These are phyloP conservation scores for Diaporthe humulicola DNA, from an alignment of 2,329 filamentous ascomycete genomes.

Conservation along the genomic window DNA sequence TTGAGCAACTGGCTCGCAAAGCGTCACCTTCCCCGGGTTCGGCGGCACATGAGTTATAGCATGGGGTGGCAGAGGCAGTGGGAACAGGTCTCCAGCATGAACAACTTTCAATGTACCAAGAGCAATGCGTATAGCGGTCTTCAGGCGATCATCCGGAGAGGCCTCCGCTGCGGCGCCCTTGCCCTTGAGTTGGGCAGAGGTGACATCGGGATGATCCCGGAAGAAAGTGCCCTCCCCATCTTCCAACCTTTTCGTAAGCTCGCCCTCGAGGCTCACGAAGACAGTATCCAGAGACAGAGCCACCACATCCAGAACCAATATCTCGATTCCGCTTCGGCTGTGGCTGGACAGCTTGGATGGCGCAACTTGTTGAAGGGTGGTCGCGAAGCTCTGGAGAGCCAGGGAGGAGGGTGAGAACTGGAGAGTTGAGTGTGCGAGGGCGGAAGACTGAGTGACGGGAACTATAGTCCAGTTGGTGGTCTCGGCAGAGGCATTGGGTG, in stretches of 20 bases:
- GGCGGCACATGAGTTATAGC: conserved; percentile 88
- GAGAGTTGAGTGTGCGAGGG: conserved; percentile 81
- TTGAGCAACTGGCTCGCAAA: conserved; percentile 96
- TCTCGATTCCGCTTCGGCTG: conserved; percentile 83
- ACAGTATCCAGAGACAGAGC: conserved; percentile 86
- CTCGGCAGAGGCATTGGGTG: conserved; percentile 69
- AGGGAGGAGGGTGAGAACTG: conserved; percentile 81
- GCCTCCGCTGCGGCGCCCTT: conserved; percentile 47
- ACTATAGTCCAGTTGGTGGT: conserved; percentile 87
- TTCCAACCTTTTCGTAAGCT: conserved; percentile 83
- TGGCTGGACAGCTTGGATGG: conserved; percentile 81
- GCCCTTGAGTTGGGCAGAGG: conserved; percentile 48
- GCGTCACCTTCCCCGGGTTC: conserved; percentile 86
- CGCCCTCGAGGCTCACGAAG: conserved; percentile 87
- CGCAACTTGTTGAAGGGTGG: conserved; percentile 78
- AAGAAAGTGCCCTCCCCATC: conserved; percentile 88
- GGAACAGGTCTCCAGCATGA: conserved; percentile 84
- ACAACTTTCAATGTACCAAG: conserved; percentile 81
- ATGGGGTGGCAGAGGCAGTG: conserved; percentile 84
- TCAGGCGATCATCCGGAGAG: conserved; percentile 69
- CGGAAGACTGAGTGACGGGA: conserved; percentile 75
- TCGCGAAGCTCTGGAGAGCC: conserved; percentile 84
- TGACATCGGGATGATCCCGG: conserved; percentile 65
- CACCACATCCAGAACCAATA: conserved; percentile 84
- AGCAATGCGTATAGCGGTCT: conserved; percentile 78